Conservation (phyloP, 108 stramenopile species). For the Nitzschia inconspicua region DNA sequence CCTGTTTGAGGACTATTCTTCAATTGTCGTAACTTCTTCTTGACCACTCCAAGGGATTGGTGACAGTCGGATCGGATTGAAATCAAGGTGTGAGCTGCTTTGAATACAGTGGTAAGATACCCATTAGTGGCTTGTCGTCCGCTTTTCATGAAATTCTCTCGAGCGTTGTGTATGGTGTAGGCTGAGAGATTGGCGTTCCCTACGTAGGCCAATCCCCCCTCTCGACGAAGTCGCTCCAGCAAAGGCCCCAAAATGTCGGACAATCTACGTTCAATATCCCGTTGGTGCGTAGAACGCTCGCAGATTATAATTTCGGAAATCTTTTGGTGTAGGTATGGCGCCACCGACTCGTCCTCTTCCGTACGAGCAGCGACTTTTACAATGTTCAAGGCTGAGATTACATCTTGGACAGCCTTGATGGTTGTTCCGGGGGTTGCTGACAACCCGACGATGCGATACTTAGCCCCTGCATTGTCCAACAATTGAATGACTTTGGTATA, state of each 20-base stretch:
- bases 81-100: constrained; percentile 40
- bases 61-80: constrained; percentile 40
- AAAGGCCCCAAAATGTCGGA: constrained; percentile 50
- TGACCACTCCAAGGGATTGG: constrained; percentile 50
- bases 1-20: constrained; percentile 25
- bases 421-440: constrained; percentile 95
- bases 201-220: constrained; percentile 22
- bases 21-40: constrained; percentile 37
- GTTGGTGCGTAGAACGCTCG: constrained; percentile 33
- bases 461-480: constrained; percentile 48
- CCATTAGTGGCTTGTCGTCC: constrained; percentile 21
- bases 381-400: constrained; percentile 65
- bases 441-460: constrained; percentile 81
- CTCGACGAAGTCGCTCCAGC: constrained; percentile 37
- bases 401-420: constrained; percentile 79
- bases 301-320: constrained; percentile 66
- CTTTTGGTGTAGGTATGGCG: constrained; percentile 74
- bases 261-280: constrained; percentile 43
- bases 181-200: constrained; percentile 44
- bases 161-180: constrained; percentile 38
- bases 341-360: constrained; percentile 81
- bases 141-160: constrained; percentile 32
- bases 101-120: constrained; percentile 21
- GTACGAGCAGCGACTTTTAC: constrained; percentile 75
- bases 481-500: constrained; percentile 64